Percentiles rank a stretch among this genome's conserved stretches.
Evolutionary conservation across 805 yeast species (phyloP).

Genomic region (Spathaspora girioi): DNA sequence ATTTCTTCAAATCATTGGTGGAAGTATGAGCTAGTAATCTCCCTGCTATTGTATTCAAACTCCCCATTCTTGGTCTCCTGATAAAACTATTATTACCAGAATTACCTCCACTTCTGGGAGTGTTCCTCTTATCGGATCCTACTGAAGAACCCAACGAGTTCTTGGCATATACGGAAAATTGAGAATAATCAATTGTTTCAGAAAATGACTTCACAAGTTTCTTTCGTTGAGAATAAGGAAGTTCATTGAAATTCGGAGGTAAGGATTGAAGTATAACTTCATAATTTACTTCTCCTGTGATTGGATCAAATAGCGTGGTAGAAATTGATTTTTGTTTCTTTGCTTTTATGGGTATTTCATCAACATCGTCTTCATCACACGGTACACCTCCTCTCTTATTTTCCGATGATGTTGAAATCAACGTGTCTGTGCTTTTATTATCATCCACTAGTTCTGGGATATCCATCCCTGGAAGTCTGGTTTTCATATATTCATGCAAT

Average conservation of each 20-base stretch:
- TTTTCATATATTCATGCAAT: constrained; percentile 20
- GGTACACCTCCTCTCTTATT: not conserved
- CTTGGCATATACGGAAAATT: constrained; percentile 38
- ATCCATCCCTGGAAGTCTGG: constrained; percentile 10
- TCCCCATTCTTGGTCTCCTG: constrained; percentile 27
- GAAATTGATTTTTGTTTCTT: constrained; percentile 21
- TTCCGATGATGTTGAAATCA: not conserved
- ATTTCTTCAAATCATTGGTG: constrained; percentile 29
- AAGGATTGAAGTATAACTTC: constrained; percentile 38
- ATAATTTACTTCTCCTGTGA: constrained; percentile 32
- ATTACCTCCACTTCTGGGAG: constrained; percentile 11
- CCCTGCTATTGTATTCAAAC: constrained; percentile 38
- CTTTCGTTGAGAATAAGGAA: constrained; percentile 61
- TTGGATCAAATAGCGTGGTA: constrained; percentile 12
- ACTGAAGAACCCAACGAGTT: constrained; percentile 21
- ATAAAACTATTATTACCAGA: constrained; percentile 22
- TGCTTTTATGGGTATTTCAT: constrained; percentile 5
- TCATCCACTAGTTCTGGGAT: not conserved
- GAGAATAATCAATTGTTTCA: constrained; percentile 40
- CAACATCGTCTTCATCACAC: not conserved
- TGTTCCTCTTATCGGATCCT: constrained; percentile 15
- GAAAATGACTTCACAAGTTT: constrained; percentile 37
- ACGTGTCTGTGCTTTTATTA: not conserved
- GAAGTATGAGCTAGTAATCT: constrained; percentile 36
- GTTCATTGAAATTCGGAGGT: constrained; percentile 51